Evolutionary conservation across 2,329 filamentous ascomycete genomes (phyloP).

Genomic region (Alternaria gansuensis): DNA sequence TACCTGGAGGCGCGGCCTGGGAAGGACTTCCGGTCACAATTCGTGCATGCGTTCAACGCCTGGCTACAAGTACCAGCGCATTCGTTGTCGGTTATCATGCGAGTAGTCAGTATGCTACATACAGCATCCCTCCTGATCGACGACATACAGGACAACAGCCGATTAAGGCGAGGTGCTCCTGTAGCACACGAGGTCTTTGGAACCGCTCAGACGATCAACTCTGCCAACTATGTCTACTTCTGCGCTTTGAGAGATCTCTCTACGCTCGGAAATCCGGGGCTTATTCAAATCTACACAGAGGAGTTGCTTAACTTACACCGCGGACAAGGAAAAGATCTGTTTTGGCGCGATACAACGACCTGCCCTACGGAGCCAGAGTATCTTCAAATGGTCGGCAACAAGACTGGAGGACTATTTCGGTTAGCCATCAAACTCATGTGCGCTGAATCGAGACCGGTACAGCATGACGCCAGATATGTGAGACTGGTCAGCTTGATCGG

Average conservation of each 20-base stretch:
- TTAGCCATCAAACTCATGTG: neutral
- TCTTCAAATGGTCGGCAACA: constrained; percentile 1
- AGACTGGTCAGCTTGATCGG: constrained; percentile 58
- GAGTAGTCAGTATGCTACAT: neutral
- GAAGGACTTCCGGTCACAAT: neutral
- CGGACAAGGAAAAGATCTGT: neutral
- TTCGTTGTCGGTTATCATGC: neutral
- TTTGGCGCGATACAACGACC: neutral
- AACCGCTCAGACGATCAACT: neutral
- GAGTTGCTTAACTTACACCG: neutral
- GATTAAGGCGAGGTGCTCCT: neutral
- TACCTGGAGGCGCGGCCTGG: too few relatives aligned
- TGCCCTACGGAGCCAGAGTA: neutral
- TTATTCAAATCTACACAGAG: neutral
- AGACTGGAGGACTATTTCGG: constrained; percentile 6
- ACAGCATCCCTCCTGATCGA: neutral
- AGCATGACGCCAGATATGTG: neutral
- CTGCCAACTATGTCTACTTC: neutral
- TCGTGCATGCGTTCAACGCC: neutral
- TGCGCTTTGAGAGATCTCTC: too few relatives aligned
- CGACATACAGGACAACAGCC: neutral
- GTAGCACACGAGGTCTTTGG: neutral
- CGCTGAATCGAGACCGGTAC: neutral
- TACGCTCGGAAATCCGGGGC: too few relatives aligned
- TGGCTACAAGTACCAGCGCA: neutral